Base-by-base conservation (phyloP, 139 green algal species). In the Coelastrella sp. region DNA sequence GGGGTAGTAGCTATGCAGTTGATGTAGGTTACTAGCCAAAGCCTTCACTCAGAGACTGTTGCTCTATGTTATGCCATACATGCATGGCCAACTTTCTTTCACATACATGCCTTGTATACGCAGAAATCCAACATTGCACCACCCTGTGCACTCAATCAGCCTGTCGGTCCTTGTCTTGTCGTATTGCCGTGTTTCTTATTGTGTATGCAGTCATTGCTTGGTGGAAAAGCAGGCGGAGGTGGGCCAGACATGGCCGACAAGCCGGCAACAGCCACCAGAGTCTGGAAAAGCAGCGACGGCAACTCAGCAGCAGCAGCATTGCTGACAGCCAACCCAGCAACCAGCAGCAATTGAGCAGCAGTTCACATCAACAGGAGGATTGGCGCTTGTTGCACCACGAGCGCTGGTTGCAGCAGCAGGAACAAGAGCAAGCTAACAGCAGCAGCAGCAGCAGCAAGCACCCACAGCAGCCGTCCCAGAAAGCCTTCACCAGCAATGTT, bases 291-390 rank as follows among this genome's bases (percentile, higher is more conserved):
- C n/a, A n/a, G n/a, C n/a, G n/a, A n/a, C n/a, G n/a, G n/a, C n/a
- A n/a, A n/a, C n/a, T 15, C 66, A 76, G 7, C 69, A 78, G 69
- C 63, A 79, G 69, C 41, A 79, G 69, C 48, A 67, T 5, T 23
- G 11, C 21, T 25, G 40, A 37, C 53, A 38, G 73, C 3, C 38
- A 38, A 8, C 13, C 68, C 35, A 37, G 21, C 38, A 57, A 57
- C 21, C 68, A 57, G 38, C 21, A 32, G 38, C 21, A 23, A 38
- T 21, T 59, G 68, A 57, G 45, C 68, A 77, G 40, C 68, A 77
- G 68, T n/a, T n/a, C n/a, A n/a, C 40, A 77, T 37, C 37, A 53
- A 38, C 23, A 77, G 40, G 38, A 48, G 34, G 38, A 27, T 27
- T 64, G 53, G 53, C 27, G 53, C 19, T 21, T 32, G 6, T 21